A percentile compares a stretch with the other conserved stretches of the same genome.
Evolutionary conservation across 495 filamentous ascomycete species (phyloP).

Genomic region (Talaromyces wortmannii): DNA sequence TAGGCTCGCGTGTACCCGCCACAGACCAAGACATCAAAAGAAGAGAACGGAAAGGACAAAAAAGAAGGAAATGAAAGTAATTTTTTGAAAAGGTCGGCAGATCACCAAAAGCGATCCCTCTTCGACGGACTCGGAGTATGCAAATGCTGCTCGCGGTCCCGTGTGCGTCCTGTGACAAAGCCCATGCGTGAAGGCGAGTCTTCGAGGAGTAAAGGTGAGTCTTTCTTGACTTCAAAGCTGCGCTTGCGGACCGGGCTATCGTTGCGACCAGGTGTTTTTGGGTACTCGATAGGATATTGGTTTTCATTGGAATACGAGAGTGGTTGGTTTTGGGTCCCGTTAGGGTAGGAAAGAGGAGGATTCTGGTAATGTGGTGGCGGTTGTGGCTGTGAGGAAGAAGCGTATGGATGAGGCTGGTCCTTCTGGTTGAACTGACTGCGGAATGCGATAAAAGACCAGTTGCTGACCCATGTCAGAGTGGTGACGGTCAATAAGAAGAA

Average conservation of each 20-base stretch:
- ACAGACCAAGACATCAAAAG: too few relatives aligned
- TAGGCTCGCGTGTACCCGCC: too few relatives aligned
- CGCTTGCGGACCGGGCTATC: conserved; percentile 8
- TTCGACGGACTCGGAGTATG: conserved; percentile 35
- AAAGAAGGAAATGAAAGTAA: too few relatives aligned
- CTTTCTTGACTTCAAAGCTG: conserved; percentile 9
- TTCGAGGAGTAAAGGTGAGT: conserved; percentile 29
- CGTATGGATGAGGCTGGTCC: conserved; percentile 18
- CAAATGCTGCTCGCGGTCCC: conserved; percentile 25
- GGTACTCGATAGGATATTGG: conserved; percentile 73
- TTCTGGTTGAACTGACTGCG: conserved; percentile 29
- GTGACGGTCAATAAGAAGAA: conserved; percentile 37
- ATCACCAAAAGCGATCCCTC: neutral
- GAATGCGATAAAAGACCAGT: conserved; percentile 41
- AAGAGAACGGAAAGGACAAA: too few relatives aligned
- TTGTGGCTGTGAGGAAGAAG: conserved; percentile 12
- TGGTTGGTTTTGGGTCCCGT: conserved; percentile 47
- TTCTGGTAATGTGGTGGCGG: conserved; percentile 19
- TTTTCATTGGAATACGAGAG: conserved; percentile 77
- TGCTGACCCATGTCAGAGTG: conserved; percentile 35
- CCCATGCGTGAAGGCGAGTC: conserved; percentile 20
- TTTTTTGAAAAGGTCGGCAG: too few relatives aligned
- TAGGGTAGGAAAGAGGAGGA: conserved; percentile 70
- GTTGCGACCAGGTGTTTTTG: conserved; percentile 26
- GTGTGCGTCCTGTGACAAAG: conserved; percentile 28